Evolutionary conservation across 2,329 filamentous ascomycete genomes (phyloP).

Genomic region (Penicillium sp.): DNA sequence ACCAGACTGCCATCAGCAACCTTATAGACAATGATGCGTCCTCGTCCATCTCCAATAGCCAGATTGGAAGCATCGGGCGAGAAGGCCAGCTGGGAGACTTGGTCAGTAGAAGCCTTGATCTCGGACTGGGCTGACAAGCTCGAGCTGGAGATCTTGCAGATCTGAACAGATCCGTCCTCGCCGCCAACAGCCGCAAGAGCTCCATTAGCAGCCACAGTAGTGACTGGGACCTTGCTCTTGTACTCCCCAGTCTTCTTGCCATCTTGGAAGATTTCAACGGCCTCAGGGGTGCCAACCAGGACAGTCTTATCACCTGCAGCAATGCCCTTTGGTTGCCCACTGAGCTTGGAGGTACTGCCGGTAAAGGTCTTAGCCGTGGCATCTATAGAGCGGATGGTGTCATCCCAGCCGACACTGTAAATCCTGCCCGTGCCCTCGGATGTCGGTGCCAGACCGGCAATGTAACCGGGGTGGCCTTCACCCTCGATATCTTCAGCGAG

Average conservation of each 20-base stretch:
- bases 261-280: conserved; percentile 64
- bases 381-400: conserved; percentile 81
- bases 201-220: conserved; percentile 71
- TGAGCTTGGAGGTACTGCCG: conserved; percentile 68
- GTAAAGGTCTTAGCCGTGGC: conserved; percentile 75
- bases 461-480: conserved; percentile 81
- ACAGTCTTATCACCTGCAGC: conserved; percentile 57
- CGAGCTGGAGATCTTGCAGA: conserved; percentile 69
- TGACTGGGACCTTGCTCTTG: conserved; percentile 67
- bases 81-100: conserved; percentile 81
- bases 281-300: conserved; percentile 63
- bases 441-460: conserved; percentile 72
- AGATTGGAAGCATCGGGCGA: conserved; percentile 76
- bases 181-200: conserved; percentile 75
- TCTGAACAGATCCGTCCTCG: conserved; percentile 72
- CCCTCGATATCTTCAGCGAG: conserved; percentile 74
- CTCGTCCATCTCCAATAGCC: conserved; percentile 79
- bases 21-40: conserved; percentile 85
- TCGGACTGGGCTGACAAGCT: conserved; percentile 59
- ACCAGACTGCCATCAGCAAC: conserved; percentile 70
- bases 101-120: conserved; percentile 70
- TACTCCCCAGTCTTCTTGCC: conserved; percentile 63
- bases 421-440: conserved; percentile 60
- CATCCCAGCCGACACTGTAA: conserved; percentile 94
- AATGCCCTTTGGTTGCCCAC: conserved; percentile 80